These are phyloP conservation scores for Diphasiastrum complanatum DNA, from an alignment of 83 land plant species.

Conservation along the genomic window DNA sequence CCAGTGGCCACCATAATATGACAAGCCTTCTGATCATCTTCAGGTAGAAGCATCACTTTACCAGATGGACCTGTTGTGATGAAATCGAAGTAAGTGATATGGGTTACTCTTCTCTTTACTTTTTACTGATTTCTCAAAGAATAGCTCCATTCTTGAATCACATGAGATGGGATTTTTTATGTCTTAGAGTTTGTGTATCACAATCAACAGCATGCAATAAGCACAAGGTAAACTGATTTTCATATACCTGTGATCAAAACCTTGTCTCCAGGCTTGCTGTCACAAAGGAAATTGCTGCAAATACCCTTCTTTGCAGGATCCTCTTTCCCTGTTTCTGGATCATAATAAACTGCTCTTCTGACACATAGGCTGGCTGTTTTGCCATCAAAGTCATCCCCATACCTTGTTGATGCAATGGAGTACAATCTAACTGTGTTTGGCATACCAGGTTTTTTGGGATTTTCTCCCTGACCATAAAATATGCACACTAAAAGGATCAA, in stretches of 20 bases:
- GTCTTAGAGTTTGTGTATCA: no score
- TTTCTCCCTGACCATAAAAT: constrained; percentile 66
- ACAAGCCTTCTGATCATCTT: constrained; percentile 69
- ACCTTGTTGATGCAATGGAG: constrained; percentile 99
- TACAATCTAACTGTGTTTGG: constrained; percentile 89
- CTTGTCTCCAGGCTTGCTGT: constrained; percentile 90
- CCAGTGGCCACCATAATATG: constrained; percentile 99
- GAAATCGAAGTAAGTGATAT: not conserved
- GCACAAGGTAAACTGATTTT: no score
- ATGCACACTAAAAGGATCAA: constrained; percentile 2
- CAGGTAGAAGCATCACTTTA: constrained; percentile 85
- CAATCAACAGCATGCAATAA: no score
- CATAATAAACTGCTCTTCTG: constrained; percentile 88
- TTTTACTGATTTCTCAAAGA: no score
- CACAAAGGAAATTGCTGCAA: constrained; percentile 90
- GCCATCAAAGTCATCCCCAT: constrained; percentile 94
- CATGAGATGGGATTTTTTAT: no score
- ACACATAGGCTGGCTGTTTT: constrained; percentile 91
- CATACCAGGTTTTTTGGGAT: constrained; percentile 91
- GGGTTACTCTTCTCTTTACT: no score
- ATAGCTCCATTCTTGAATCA: no score
- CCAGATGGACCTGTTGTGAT: constrained; percentile 81
- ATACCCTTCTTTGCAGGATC: constrained; percentile 89
- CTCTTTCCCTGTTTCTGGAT: constrained; percentile 90
- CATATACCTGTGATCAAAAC: constrained; percentile 67